phyloP scores from a whole-genome alignment of 2,329 filamentous ascomycete species.

The Curvularia hawaiiensis region DNA sequence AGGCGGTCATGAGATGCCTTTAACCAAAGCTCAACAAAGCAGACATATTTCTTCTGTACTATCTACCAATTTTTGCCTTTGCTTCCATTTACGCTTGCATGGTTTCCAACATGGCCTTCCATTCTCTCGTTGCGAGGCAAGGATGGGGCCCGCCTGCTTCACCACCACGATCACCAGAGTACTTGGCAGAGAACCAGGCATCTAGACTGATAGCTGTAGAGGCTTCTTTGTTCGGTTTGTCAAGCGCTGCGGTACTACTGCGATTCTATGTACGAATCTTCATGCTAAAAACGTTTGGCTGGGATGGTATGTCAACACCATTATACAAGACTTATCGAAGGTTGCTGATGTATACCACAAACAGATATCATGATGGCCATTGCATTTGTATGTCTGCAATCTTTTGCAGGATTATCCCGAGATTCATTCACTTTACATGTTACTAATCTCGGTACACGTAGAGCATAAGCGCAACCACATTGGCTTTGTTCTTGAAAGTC shows the following conservation, averaged over 20 bases:
- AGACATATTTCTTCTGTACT: slow-evolving; percentile 1
- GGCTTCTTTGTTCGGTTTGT: slow-evolving; percentile 46
- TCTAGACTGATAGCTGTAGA: slow-evolving; percentile 49
- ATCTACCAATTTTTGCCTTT: neutral
- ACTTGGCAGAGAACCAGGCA: slow-evolving; percentile 45
- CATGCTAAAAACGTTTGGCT: slow-evolving; percentile 30
- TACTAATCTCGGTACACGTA: slow-evolving; percentile 1
- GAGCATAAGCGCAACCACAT: slow-evolving; percentile 22
- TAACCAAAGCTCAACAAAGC: slow-evolving; percentile 4
- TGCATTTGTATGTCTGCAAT: slow-evolving; percentile 20
- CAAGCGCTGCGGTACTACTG: slow-evolving; percentile 20
- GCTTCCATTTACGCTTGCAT: neutral
- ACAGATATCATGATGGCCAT: slow-evolving; percentile 48
- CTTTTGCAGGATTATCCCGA: too few relatives aligned
- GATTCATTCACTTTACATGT: neutral
- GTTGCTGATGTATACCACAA: slow-evolving; percentile 9
- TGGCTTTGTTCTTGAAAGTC: slow-evolving; percentile 25
- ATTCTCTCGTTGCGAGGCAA: slow-evolving; percentile 16
- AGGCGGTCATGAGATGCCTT: neutral
- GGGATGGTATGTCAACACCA: slow-evolving; percentile 21
- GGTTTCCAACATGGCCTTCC: slow-evolving; percentile 10
- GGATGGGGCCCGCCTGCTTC: slow-evolving; percentile 10
- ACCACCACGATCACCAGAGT: slow-evolving; percentile 30
- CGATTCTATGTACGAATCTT: slow-evolving; percentile 29
- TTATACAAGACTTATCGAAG: neutral